Conservation (phyloP, 805 yeast species). For the Soucietia sequanensis region DNA sequence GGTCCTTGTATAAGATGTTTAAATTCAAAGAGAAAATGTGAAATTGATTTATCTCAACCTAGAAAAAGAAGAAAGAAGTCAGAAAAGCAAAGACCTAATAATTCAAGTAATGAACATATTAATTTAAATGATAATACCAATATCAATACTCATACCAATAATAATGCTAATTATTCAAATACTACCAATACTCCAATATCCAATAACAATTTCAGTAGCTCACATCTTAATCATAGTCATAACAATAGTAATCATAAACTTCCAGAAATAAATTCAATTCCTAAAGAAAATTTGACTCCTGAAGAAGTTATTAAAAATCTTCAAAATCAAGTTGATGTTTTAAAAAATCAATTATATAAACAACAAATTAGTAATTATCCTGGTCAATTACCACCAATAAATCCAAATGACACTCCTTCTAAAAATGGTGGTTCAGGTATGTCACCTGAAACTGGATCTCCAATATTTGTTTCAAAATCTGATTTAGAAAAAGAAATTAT, state of each 20-base stretch:
- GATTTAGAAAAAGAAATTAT: slow-evolving; percentile 44
- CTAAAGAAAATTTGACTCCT: slow-evolving; percentile 6
- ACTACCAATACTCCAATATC: neutral
- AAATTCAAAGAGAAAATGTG: slow-evolving; percentile 62
- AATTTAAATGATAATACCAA: neutral
- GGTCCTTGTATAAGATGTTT: slow-evolving; percentile 76
- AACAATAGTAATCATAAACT: neutral
- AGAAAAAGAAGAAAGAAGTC: slow-evolving; percentile 46
- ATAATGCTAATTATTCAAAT: neutral
- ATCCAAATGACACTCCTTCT: neutral
- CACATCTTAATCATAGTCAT: no score
- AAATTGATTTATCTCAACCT: slow-evolving; percentile 60
- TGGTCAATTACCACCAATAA: neutral
- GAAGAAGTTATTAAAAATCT: slow-evolving; percentile 18
- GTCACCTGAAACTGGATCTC: slow-evolving; percentile 7
- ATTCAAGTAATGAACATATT: slow-evolving; percentile 14
- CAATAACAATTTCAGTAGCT: no score
- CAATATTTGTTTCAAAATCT: slow-evolving; percentile 27
- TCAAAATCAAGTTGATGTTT: slow-evolving; percentile 16
- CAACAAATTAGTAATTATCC: neutral
- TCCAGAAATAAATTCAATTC: neutral
- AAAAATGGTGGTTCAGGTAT: neutral
- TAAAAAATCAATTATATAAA: slow-evolving; percentile 13
- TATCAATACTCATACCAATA: neutral
- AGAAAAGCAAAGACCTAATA: slow-evolving; percentile 18